Base-by-base conservation (phyloP, 2,329 filamentous ascomycete genomes). In the Fusarium sp. region DNA sequence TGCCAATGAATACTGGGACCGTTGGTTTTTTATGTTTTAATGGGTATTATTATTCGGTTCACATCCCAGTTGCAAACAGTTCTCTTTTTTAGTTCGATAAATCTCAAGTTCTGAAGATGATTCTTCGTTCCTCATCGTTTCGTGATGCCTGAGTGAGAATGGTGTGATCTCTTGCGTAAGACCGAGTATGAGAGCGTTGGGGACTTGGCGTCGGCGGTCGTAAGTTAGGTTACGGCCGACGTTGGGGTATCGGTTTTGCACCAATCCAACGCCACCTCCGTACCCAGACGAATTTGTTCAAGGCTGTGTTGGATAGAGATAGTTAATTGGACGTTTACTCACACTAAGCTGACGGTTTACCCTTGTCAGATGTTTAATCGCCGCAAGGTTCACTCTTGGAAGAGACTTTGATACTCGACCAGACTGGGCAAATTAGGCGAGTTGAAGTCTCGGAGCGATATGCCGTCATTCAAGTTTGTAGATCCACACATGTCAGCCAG, bases 21-120 rank as follows among this genome's bases (percentile, higher is more conserved):
- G 64, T 70, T 57, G 61, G 54, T 71, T 60, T 71, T 42, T 36
- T 57, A 65, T 65, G 46, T 51, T 53, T 70, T 69, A 68, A 70
- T 59, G 44, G 60, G 20, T 69, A 40, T 65, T 58, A 54, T 68
- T 65, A 69, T 58, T 65, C 62, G 31, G 50, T 40, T 36, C 58
- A 20, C 50, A 44, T 34, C 20, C 16, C 55, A 67, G 60, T 62
- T 29, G 9, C 14, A 62, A 68, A 57, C 50, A 65, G 64, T 18
- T 58, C 25, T 2, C 27, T 18, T 55, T 29, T 2, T 16, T 42
- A 8, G 11, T 18, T 16, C 44, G 20, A 18, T 16, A 16, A 62
- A 58, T 46, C 25, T 6, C 20, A 25, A 25, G 13, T n/a, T 46
- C 14, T 46, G 20, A 46, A 29, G 14, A 46, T n/a, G 6, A 25